phyloP scores from a whole-genome alignment of 1,284 basidiomycete species.

The Macrocystidia cucumis region DNA sequence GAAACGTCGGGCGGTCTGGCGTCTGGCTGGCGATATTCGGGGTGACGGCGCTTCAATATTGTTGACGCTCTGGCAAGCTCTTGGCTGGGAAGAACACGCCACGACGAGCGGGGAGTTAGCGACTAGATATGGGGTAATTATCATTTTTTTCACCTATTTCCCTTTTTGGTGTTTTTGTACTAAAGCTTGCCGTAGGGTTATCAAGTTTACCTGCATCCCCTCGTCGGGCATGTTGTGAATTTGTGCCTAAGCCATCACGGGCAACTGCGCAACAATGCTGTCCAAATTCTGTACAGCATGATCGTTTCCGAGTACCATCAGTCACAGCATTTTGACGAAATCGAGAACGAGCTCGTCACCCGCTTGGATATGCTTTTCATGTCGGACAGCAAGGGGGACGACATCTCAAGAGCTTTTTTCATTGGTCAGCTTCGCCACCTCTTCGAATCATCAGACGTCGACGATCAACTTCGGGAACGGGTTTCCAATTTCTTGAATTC shows the following conservation, averaged over 20 bases:
- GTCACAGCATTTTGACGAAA: conserved; percentile 74
- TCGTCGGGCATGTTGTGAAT: conserved; percentile 88
- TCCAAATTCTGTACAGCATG: conserved; percentile 93
- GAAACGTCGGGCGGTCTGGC: conserved; percentile 94
- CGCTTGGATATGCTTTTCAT: conserved; percentile 90
- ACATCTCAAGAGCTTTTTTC: conserved; percentile 89
- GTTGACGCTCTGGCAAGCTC: conserved; percentile 79
- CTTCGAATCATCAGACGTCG: conserved; percentile 80
- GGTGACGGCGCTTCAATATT: conserved; percentile 89
- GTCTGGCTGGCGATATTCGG: conserved; percentile 89
- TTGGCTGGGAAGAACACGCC: conserved; percentile 68
- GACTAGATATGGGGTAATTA: conserved; percentile 53
- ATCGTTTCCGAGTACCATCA: conserved; percentile 89
- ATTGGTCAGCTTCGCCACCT: conserved; percentile 86
- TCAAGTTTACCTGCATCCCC: conserved; percentile 75
- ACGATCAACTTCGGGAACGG: conserved; percentile 70
- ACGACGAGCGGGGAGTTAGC: conserved; percentile 39
- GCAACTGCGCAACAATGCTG: conserved; percentile 83
- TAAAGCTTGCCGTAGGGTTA: conserved; percentile 49
- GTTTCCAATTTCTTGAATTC: conserved; percentile 84
- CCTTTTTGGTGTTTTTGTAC: no score
- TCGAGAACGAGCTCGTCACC: conserved; percentile 93
- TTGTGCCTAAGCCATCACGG: conserved; percentile 95
- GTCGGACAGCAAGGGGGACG: conserved; percentile 86
- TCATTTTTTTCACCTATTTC: conserved; percentile 1